Conservation (phyloP, 2,329 filamentous ascomycete genomes). For the Sporothrix curviconia region DNA sequence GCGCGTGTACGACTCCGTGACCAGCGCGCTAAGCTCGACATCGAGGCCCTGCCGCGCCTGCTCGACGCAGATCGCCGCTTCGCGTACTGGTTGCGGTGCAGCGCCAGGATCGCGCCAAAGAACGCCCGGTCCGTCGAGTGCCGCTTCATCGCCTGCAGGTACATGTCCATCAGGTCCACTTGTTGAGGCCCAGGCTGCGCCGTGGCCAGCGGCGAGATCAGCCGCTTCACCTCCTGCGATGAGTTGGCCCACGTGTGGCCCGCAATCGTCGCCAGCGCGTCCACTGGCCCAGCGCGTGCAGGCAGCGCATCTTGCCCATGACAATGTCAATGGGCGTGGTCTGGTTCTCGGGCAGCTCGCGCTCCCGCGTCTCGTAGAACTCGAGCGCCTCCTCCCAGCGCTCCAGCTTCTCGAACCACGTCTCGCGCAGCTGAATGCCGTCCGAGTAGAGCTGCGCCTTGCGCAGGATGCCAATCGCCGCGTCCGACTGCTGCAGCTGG, state of each 20-base stretch:
- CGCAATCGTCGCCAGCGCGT: conserved; percentile 78
- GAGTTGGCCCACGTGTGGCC: conserved; percentile 93
- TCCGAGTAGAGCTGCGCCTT: conserved; percentile 95
- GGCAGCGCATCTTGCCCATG: conserved; percentile 98
- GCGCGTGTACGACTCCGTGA: conserved; percentile 97
- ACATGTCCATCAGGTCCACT: conserved; percentile 98
- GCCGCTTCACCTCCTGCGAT: conserved; percentile 75
- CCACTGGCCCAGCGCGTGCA: conserved; percentile 97
- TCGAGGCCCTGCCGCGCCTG: conserved; percentile 90
- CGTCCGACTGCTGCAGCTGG: conserved; percentile 95
- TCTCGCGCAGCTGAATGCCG: conserved; percentile 87
- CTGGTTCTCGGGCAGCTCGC: conserved; percentile 53
- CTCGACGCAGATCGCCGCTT: conserved; percentile 81
- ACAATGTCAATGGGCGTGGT: conserved; percentile 78
- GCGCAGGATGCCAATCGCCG: conserved; percentile 92
- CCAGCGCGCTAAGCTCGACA: conserved; percentile 86
- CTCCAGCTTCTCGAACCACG: conserved; percentile 98
- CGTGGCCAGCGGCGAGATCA: conserved; percentile 88
- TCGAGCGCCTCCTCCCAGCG: conserved; percentile 95
- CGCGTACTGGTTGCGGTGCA: conserved; percentile 93
- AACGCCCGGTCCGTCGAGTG: conserved; percentile 92
- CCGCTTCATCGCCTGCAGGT: conserved; percentile 89
- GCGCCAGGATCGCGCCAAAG: conserved; percentile 90
- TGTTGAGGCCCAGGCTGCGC: conserved; percentile 90
- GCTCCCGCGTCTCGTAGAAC: conserved; percentile 83